These are phyloP conservation scores for Blastobotrys raffinosifermentans DNA, from an alignment of 1,139 yeast genomes.

Conservation along the genomic window DNA sequence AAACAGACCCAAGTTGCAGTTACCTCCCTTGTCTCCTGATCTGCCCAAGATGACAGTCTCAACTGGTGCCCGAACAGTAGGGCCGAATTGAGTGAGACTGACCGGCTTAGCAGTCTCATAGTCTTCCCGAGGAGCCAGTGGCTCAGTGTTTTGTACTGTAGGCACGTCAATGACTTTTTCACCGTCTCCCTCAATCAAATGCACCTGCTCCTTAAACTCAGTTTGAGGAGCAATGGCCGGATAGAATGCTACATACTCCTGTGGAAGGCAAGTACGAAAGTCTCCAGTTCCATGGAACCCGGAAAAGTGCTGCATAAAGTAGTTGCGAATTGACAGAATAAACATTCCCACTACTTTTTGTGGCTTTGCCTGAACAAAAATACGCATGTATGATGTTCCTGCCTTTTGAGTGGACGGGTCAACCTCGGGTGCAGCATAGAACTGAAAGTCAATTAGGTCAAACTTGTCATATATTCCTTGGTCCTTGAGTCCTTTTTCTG, in stretches of 20 bases:
- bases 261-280: conserved; percentile 2
- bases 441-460: conserved; percentile 5
- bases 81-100: conserved; percentile 1
- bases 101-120: conserved; percentile 4
- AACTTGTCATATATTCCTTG: neutral
- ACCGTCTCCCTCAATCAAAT: conserved; percentile 2
- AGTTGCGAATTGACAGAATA: neutral
- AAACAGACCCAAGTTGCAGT: conserved; percentile 5
- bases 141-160: conserved; percentile 1
- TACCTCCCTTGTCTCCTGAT: conserved; percentile 8
- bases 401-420: conserved; percentile 3
- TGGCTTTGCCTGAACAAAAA: conserved; percentile 5
- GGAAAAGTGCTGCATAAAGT: conserved; percentile 7
- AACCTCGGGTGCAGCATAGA: conserved; percentile 4
- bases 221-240: conserved; percentile 7
- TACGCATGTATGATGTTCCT: conserved; percentile 4
- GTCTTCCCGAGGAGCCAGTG: conserved; percentile 2
- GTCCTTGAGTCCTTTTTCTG: conserved; percentile 1
- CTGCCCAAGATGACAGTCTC: conserved; percentile 5
- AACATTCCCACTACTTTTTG: neutral
- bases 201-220: conserved; percentile 6
- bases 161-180: conserved; percentile 2
- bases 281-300: conserved; percentile 4
- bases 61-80: neutral
- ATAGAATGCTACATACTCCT: conserved; percentile 4